Evolutionary conservation across 2,329 filamentous ascomycete species (phyloP).

Genomic region (Lachnellula cervina): DNA sequence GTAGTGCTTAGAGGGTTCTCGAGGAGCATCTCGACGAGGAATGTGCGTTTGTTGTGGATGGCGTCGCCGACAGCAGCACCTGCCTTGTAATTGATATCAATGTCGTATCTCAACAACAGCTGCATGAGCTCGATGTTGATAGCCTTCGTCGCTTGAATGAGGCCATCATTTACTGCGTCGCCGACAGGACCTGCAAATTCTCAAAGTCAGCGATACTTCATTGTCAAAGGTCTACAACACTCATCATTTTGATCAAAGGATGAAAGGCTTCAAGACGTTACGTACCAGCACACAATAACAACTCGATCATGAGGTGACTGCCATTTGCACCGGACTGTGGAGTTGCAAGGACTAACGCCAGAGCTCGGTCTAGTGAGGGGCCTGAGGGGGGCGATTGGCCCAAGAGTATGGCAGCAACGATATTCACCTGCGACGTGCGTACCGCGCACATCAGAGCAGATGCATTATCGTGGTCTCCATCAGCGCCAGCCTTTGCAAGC

Average conservation of each 20-base stretch:
- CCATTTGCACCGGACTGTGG: constrained; percentile 42
- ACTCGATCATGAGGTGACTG: constrained; percentile 49
- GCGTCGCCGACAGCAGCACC: constrained; percentile 28
- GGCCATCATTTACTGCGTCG: constrained; percentile 28
- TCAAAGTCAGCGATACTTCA: no score
- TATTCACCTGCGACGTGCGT: constrained; percentile 45
- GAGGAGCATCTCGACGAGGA: constrained; percentile 12
- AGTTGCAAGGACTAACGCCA: constrained; percentile 36
- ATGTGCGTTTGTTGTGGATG: constrained; percentile 18
- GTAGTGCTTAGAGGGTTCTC: constrained; percentile 11
- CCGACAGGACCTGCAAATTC: constrained; percentile 38
- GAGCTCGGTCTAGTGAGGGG: constrained; percentile 45
- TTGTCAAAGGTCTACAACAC: no score
- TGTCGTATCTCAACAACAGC: constrained; percentile 47
- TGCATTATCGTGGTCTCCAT: constrained; percentile 47
- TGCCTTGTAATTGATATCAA: constrained; percentile 51
- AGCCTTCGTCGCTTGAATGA: constrained; percentile 10
- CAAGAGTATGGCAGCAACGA: constrained; percentile 50
- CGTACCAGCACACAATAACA: constrained; percentile 51
- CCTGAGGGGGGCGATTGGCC: constrained; percentile 48
- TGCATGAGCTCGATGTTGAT: constrained; percentile 39
- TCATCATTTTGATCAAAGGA: no score
- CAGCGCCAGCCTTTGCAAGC: constrained; percentile 33
- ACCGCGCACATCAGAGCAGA: constrained; percentile 50
- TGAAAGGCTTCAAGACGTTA: no score